These are phyloP conservation scores for Cladochytrium replicatum DNA, from an alignment of 192 early-diverging fungal species.

Conservation along the genomic window DNA sequence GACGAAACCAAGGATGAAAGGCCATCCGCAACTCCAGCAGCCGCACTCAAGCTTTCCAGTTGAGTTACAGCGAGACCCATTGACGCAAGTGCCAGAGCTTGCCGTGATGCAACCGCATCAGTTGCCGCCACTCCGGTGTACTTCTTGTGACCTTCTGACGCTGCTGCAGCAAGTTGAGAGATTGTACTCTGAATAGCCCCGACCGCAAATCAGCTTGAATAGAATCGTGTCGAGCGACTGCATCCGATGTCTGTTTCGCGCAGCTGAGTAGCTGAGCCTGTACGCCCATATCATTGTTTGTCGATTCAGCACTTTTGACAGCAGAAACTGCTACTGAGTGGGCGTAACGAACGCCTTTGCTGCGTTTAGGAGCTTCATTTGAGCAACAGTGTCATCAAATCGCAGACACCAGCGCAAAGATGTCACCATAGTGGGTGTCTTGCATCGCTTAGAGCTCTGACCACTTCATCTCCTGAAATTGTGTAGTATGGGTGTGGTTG, in stretches of 20 bases:
- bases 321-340: constrained; percentile 9
- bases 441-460: too few relatives aligned
- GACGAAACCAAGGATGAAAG: constrained; percentile 19
- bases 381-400: constrained; percentile 25
- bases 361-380: constrained; percentile 32
- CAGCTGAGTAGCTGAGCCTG: constrained; percentile 24
- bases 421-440: too few relatives aligned
- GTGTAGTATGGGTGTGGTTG: constrained; percentile 42
- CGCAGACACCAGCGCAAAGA: too few relatives aligned
- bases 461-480: too few relatives aligned
- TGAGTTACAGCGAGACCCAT: constrained; percentile 19
- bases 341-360: constrained; percentile 41
- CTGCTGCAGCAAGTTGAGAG: constrained; percentile 14
- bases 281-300: constrained; percentile 25
- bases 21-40: constrained; percentile 20
- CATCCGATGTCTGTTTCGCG: constrained; percentile 26
- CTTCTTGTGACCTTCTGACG: constrained; percentile 20
- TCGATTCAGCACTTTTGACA: constrained; percentile 33
- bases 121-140: constrained; percentile 25
- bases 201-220: constrained; percentile 15
- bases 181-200: constrained; percentile 24
- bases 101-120: constrained; percentile 29
- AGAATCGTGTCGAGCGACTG: constrained; percentile 25
- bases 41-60: constrained; percentile 13
- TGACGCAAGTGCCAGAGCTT: constrained; percentile 17